These are phyloP conservation scores for Oryza nivara DNA, from an alignment of 176 grass and related monocot genomes.

Conservation along the genomic window DNA sequence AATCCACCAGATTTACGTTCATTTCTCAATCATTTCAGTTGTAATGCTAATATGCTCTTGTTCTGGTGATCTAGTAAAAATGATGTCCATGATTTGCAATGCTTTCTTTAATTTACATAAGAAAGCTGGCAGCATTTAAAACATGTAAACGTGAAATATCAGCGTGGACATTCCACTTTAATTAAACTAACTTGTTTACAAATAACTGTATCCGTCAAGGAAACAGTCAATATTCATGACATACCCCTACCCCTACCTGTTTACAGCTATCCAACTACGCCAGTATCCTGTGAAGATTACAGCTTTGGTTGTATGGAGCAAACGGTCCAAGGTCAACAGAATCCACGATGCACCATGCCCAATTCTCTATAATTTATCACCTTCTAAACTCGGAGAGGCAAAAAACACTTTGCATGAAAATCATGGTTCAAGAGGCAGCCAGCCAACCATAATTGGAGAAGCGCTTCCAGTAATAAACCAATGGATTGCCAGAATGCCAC, in stretches of 20 bases:
- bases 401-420: slow-evolving; percentile 15
- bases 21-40: not conserved
- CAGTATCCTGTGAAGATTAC: slow-evolving; percentile 21
- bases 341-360: slow-evolving; percentile 1
- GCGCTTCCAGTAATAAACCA: slow-evolving; percentile 15
- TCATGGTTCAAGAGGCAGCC: not conserved
- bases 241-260: slow-evolving; percentile 47
- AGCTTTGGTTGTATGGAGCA: slow-evolving; percentile 30
- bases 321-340: slow-evolving; percentile 32
- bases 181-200: slow-evolving; percentile 25
- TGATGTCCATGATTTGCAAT: too few species aligned
- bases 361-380: not conserved
- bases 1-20: not conserved
- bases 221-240: slow-evolving; percentile 24
- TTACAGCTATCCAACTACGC: slow-evolving; percentile 45
- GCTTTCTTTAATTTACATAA: not conserved
- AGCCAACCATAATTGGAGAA: slow-evolving; percentile 25
- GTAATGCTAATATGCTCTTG: slow-evolving; percentile 1
- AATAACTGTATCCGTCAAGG: slow-evolving; percentile 12
- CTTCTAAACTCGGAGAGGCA: slow-evolving; percentile 5
- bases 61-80: not conserved
- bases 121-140: slow-evolving; percentile 9
- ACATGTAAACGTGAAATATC: slow-evolving; percentile 13
- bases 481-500: not conserved
- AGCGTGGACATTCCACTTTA: slow-evolving; percentile 28